Base-by-base conservation (phyloP, 2,329 filamentous ascomycete genomes). In the Ophiosphaerella korrae region DNA sequence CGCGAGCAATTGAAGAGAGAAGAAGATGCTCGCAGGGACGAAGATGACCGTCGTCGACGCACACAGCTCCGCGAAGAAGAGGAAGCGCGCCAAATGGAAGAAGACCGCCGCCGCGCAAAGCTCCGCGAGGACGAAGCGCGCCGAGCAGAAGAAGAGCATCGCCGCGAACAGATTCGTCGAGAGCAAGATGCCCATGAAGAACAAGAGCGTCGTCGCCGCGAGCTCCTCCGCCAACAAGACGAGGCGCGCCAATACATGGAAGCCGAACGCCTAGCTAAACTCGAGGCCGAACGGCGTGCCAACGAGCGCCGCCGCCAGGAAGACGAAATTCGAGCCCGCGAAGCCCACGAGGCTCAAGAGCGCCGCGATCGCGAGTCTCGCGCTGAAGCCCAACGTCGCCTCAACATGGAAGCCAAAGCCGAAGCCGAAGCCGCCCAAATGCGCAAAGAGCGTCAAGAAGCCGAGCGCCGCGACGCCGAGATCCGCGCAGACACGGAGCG, bases 381-480 rank as follows among this genome's bases (percentile, higher is more conserved):
- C 38, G 50, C 50, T 26, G 70, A 75, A 55, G 62, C 61, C 7
- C 64, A 68, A 47, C 64, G 65, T 13, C 52, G 51, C 31, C 63
- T 67, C 34, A 55, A 59, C 42, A 45, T 48, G 9, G 55, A 62
- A 31, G 52, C 53, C 1, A 63, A 73, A 48, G 60, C 44, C 38
- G 55, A 62, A 31, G 52, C 53, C 1, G 63, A 73, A 48, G 60
- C 44, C 38, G 67, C 57, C 56, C 68, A 53, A 52, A 60, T 53
- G 50, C 60, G 50, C 44, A 66, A 46, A 53, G 66, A 50, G 29
- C 62, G 46, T 32, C 57, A 47, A 50, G 62, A 74, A 34, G 50
- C 59, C 32, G 67, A 71, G 40, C 67, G 65, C 37, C 65, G 68
- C 9, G 69, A 73, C 49, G 63, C 61, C 31, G 66, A 69, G 37